phyloP scores from a whole-genome alignment of 169 alveolate species.

The Plasmodium berghei region DNA sequence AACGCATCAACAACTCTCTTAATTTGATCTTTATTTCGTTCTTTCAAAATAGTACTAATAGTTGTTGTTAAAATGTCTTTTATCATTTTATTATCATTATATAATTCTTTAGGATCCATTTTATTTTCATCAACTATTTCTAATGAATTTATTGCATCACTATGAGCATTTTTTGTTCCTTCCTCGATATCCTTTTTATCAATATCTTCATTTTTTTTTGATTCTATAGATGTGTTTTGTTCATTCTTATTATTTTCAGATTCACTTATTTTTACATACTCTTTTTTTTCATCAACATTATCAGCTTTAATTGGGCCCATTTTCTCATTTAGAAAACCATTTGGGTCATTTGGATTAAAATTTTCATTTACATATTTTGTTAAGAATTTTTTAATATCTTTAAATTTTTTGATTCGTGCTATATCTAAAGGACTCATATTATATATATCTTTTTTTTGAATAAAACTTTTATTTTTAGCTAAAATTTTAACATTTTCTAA shows the following conservation, averaged over 20 bases:
- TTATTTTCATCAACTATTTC: slow-evolving; percentile 33
- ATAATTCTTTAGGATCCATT: slow-evolving; percentile 72
- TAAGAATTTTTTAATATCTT: slow-evolving; percentile 57
- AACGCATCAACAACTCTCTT: slow-evolving; percentile 85
- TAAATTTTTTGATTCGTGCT: slow-evolving; percentile 80
- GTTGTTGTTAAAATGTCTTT: slow-evolving; percentile 86
- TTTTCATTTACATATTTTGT: slow-evolving; percentile 36
- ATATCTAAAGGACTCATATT: slow-evolving; percentile 86
- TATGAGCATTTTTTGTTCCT: background rate
- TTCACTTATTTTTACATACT: background rate
- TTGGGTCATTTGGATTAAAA: slow-evolving; percentile 12
- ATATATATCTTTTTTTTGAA: slow-evolving; percentile 85
- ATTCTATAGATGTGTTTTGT: background rate
- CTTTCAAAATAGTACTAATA: slow-evolving; percentile 87
- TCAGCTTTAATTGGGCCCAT: background rate
- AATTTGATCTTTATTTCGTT: slow-evolving; percentile 86
- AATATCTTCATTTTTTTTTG: background rate
- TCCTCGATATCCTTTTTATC: background rate
- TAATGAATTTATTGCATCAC: background rate
- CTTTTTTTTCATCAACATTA: background rate
- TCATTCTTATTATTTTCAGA: background rate
- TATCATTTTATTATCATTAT: slow-evolving; percentile 75
- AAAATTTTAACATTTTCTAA: slow-evolving; percentile 85
- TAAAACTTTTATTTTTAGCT: slow-evolving; percentile 82
- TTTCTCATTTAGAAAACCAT: slow-evolving; percentile 1